A percentile compares a stretch with the other conserved stretches of the same genome.
Conservation (phyloP, 2,329 filamentous ascomycete genomes). For the Venturia effusa region DNA sequence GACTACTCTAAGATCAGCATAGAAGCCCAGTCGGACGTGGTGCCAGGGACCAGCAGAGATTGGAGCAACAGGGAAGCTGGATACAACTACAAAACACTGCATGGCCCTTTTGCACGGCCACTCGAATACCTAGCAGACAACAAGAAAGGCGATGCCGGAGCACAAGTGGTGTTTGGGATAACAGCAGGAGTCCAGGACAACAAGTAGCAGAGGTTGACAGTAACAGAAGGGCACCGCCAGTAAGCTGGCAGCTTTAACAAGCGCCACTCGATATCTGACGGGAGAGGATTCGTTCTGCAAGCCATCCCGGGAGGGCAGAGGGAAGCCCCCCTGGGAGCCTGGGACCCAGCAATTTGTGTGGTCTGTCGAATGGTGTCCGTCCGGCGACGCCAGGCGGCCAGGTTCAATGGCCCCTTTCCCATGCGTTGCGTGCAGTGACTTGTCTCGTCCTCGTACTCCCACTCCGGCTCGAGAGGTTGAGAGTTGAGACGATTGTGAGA, state of each 20-base stretch:
- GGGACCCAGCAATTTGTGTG: background rate
- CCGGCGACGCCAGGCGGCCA: background rate
- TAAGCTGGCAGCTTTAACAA: background rate
- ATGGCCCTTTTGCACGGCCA: background rate
- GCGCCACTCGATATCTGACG: background rate
- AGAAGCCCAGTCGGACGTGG: background rate
- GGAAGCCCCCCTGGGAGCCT: too few species aligned
- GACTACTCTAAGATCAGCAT: background rate
- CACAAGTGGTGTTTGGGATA: background rate
- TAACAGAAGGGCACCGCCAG: background rate
- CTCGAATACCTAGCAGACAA: background rate
- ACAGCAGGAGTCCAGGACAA: background rate
- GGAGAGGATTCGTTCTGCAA: background rate
- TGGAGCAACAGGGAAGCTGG: conserved; percentile 1
- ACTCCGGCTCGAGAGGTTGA: background rate
- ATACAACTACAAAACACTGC: too few species aligned
- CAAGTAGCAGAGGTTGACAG: background rate
- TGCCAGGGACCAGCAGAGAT: background rate
- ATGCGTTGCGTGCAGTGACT: background rate
- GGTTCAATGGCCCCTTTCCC: background rate
- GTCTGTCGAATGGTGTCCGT: conserved; percentile 5
- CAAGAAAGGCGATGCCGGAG: background rate
- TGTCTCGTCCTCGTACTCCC: background rate
- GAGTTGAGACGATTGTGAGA: too few species aligned
- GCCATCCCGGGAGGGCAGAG: background rate